Evolutionary conservation across 2,329 filamentous ascomycete species (phyloP), one percentile per base, ranked within the genome.

Genomic region (Colletotrichum sp.): DNA sequence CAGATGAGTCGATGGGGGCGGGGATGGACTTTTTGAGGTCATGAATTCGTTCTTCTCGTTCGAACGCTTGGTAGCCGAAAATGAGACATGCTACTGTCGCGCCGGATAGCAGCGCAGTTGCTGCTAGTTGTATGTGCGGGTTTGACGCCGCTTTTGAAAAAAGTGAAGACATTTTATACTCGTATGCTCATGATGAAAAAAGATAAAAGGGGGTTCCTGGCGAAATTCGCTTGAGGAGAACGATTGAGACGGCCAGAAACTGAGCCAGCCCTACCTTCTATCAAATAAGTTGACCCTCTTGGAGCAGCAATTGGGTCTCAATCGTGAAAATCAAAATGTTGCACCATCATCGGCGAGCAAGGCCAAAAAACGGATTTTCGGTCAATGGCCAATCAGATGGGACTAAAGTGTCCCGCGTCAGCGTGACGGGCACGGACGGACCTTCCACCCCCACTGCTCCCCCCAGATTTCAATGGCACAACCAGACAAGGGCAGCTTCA

Each of bases 21-120:
- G 91, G 91, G 62, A 94, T 93, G 1, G 91, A 92, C 76, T 85
- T 87, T 83, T 94, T 94, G 12, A 94, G 85, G 72, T 89, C 85
- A 55, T 88, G 86, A 7, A 93, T 82, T 36, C 89, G 88, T 79
- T 89, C 88, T 76, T 90, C 87, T 34, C 90, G 83, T 77, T 90
- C 88, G n/a, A 93, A 83, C 52, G 87, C 88, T 82, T 94, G 92
- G 79, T 92, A 93, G 24, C 91, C 90, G 16, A 94, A 84, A 36
- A 94, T 87, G 9, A 91, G 86, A n/a, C 88, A 88, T 4, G 92
- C 92, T 30, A 90, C 92, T 1, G 92, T 87, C 10, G 89, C 89
- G 21, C 92, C 92, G 0, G 92, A 94, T 16, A 91, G 85, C 26
- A 95, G 87, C 3, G 95, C 95, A 0, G 95, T 95, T 5, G 93